Base-by-base conservation (phyloP, 2,329 filamentous ascomycete genomes). In the Plectosphaerella cucumerina region DNA sequence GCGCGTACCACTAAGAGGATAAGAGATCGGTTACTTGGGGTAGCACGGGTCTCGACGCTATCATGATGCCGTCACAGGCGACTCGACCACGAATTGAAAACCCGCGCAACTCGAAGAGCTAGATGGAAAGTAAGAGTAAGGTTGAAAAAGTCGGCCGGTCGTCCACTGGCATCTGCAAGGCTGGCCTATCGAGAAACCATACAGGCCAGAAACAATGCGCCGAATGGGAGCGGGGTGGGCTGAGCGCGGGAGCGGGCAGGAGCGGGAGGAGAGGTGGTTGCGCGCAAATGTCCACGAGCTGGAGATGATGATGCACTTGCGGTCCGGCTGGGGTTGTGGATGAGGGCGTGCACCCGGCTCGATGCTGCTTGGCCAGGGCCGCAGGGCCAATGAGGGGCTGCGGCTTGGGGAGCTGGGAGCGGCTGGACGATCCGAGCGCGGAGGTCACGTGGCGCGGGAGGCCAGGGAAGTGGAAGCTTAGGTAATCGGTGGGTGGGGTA, bases 31-130 rank as follows among this genome's bases (percentile, higher is more conserved):
- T 57, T 58, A 59, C 55, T 56, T 62, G 60, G 53, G 58, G 53
- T 59, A 60, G 56, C 57, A 60, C 60, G 60, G 53, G 26, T 55
- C 64, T 61, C 65, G 69, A 72, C 66, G 62, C 61, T 68, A 69
- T 70, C 70, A 72, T 72, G 62, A 59, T 72, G 69, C 65, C 66
- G 65, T 62, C 57, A 53, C 55, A 55, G 50, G 48, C 54, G 47
- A 46, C 44, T 47, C 54, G 47, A 43, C 44, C 33, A 47, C 17
- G 35, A 37, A n/a, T 37, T 15, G 35, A 37, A 37, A 37, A 37
- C 35, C 35, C 35, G 35, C 35, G 35, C 35, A 37, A 37, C 3
- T 37, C 35, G 35, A 18, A 37, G 35, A 37, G 17, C 35, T 17
- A n/a, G 17, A 37, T n/a, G 15, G 35, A 18, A 37, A 37, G 35